Base-by-base conservation (phyloP, 1,284 basidiomycete species). In the Rhodotorula sp. region DNA sequence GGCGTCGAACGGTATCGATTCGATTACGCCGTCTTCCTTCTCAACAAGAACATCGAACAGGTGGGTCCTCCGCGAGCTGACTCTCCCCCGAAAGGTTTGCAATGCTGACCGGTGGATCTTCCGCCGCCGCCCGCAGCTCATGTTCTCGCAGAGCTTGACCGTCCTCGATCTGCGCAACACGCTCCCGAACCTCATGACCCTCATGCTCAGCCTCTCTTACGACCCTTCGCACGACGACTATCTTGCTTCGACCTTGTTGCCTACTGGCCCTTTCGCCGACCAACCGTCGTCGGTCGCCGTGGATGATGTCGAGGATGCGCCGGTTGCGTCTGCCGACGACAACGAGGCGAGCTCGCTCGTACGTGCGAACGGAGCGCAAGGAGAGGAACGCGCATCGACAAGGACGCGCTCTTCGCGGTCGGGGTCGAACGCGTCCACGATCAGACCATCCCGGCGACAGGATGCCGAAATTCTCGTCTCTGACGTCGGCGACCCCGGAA, bases 1-100 rank as follows among this genome's bases (percentile, higher is more conserved):
- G 93, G 94, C 16, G 93, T 97, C 68, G 97, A 99, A 81, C 89
- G 89, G 56, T 98, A 98, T 82, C 87, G 97, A 43, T 99, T 97
- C 81, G 96, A 99, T 81, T 99, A 99, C 82, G 97, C 90, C 15
- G 94, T 98, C 6, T 99, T 97, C 80, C 83, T 99, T 61, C 85
- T 99, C 52, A 99, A 99, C 84, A 99, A 99, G 83, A 86, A 99
- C 81, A 93, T 99, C 75, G 96, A 99, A 83, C 85, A 93, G 86
- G 93, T 94, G 77, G 77, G 87, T 78, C 20, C 21, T 2, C 34
- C 14, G 16, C 26, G 15, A 56, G 26, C 5, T 31, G n/a, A 49
- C 57, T 39, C 54, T 8, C 65, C 51, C 48, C 21, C 31, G 2
- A 1, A 21, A n/a, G n/a, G 59, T 21, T 39, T 21, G n/a, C 16